Evolutionary conservation across 2,329 filamentous ascomycete genomes (phyloP), one percentile per base, ranked within the genome.

Genomic region (Xylaria multiplex): DNA sequence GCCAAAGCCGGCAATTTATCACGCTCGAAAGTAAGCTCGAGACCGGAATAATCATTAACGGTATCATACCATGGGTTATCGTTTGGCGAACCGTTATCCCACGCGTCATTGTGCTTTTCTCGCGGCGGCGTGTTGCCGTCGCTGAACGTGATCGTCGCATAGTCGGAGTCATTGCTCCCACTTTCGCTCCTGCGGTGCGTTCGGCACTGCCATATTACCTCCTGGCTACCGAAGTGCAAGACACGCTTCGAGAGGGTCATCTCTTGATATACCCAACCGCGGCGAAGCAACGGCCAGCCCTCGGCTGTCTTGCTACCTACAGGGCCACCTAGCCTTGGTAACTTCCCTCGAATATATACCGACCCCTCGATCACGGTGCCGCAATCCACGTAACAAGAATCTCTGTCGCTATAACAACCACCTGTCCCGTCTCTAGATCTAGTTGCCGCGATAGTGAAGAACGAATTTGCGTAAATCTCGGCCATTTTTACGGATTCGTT

Each of bases 221-320:
- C 70, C 9, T 70, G 45, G 35, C 32, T 22, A 3, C 56, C 64
- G 42, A 66, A 73, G 45, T 73, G 72, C 19, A 73, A 16, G 11
- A 71, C 64, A 2, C 72, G 57, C 9, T 63, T 45, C 0, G 72
- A 69, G 7, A 74, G 66, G 2, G 67, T 48, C 42, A 72, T 70
- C 45, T 74, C 72, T 49, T 73, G 72, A 22, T 69, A 68, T 3
- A 72, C 71, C 72, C 72, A 73, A 7, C 62, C 70, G 9, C 72
- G 63, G 1, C 37, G 32, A 27, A 71, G 71, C 7, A 73, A 46
- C 6, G 68, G 66, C 59, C 54, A 50, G 5, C 43, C n/a, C 30
- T 45, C 54, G 13, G 43, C 45, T 19, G 52, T 48, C 53, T 62
- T 62, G 24, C 57, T 60, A 1, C 62, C 57, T 14, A 24, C 19